Evolutionary conservation across 352 stramenopile genomes (phyloP).

Genomic region (Phytophthora ramorum): DNA sequence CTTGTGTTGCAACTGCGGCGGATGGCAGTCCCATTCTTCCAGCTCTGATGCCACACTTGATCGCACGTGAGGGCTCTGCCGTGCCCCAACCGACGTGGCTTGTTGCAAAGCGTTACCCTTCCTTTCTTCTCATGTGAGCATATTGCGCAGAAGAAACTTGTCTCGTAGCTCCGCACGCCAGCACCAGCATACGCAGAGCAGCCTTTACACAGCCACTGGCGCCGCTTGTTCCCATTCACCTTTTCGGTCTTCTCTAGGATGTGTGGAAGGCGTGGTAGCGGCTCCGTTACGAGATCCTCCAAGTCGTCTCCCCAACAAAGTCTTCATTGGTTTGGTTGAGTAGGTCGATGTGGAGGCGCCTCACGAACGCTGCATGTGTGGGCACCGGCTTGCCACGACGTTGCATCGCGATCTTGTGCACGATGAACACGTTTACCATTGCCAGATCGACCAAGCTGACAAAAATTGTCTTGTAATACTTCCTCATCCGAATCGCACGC

Average conservation of each 20-base stretch:
- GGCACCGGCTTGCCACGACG: background rate
- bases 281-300: slow-evolving; percentile 8
- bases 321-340: slow-evolving; percentile 18
- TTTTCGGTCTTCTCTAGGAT: slow-evolving; percentile 18
- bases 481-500: slow-evolving; percentile 2
- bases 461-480: slow-evolving; percentile 40
- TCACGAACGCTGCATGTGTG: slow-evolving; percentile 7
- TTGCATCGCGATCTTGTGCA: slow-evolving; percentile 16
- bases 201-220: background rate
- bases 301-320: slow-evolving; percentile 9
- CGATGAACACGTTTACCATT: slow-evolving; percentile 32
- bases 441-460: slow-evolving; percentile 30
- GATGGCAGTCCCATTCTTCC: slow-evolving; percentile 15
- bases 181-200: slow-evolving; percentile 19
- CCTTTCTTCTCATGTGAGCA: slow-evolving; percentile 4
- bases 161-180: background rate
- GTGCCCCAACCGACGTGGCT: slow-evolving; percentile 1
- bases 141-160: no score
- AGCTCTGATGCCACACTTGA: background rate
- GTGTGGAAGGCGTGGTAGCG: background rate
- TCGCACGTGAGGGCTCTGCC: slow-evolving; percentile 15
- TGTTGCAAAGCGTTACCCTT: slow-evolving; percentile 23
- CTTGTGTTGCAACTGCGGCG: slow-evolving; percentile 20
- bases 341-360: slow-evolving; percentile 8
- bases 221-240: slow-evolving; percentile 22